These are phyloP conservation scores for Ophiostoma piceae DNA, from an alignment of 2,329 filamentous ascomycete genomes.

Conservation along the genomic window DNA sequence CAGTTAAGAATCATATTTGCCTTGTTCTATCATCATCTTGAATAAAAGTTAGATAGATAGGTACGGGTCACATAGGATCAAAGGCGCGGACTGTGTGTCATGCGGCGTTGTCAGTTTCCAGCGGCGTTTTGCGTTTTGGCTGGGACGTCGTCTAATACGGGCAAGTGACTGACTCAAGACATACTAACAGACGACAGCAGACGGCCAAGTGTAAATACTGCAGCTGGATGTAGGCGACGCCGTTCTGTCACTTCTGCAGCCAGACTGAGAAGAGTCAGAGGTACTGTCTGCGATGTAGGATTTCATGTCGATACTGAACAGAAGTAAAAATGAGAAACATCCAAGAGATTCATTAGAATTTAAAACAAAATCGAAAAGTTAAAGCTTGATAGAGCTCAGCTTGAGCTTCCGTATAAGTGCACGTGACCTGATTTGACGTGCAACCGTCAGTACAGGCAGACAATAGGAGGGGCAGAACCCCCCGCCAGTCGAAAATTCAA, in stretches of 20 bases:
- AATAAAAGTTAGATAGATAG: too few relatives aligned
- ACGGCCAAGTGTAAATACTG: background rate
- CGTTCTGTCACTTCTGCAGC: background rate
- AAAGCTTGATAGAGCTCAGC: background rate
- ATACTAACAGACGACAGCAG: background rate
- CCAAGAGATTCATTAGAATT: too few relatives aligned
- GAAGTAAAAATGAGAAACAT: background rate
- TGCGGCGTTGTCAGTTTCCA: background rate
- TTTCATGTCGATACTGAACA: too few relatives aligned
- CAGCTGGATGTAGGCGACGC: background rate
- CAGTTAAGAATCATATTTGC: too few relatives aligned
- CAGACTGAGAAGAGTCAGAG: background rate
- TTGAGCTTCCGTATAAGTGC: background rate
- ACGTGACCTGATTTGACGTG: background rate
- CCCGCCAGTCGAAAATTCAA: conserved; percentile 15
- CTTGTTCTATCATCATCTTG: too few relatives aligned
- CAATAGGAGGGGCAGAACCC: conserved; percentile 1
- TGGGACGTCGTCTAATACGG: background rate
- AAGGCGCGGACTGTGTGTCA: background rate
- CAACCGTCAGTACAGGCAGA: background rate
- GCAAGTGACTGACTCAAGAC: conserved; percentile 6
- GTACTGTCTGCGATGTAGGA: too few relatives aligned
- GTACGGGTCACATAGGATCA: background rate
- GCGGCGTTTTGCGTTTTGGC: background rate
- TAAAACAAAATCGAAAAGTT: too few relatives aligned